Conservation (phyloP, 2,329 filamentous ascomycete genomes). For the Rugonectria rugulosa region DNA sequence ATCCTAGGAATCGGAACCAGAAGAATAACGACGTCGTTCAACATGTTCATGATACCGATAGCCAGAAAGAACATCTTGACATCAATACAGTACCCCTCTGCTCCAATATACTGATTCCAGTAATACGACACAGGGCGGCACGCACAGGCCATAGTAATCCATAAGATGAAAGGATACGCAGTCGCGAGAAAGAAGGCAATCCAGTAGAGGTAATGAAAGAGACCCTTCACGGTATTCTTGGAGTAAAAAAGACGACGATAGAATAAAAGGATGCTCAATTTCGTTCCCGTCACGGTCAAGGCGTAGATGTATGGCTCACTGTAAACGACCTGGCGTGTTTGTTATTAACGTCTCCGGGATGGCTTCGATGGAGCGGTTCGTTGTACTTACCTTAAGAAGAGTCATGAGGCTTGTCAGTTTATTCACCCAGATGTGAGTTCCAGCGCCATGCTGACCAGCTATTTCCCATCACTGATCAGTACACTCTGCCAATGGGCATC, state of each 20-base stretch:
- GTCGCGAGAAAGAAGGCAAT: not conserved
- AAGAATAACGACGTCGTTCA: slow-evolving; percentile 23
- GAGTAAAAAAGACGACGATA: slow-evolving; percentile 20
- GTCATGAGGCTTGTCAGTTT: slow-evolving; percentile 1
- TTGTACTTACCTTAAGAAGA: slow-evolving; percentile 12
- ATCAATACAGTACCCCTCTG: slow-evolving; percentile 19
- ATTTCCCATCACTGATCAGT: not conserved
- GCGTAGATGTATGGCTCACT: slow-evolving; percentile 15
- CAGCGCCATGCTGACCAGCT: slow-evolving; percentile 18
- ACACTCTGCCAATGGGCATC: not conserved
- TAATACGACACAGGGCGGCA: slow-evolving; percentile 19
- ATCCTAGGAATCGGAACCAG: slow-evolving; percentile 22
- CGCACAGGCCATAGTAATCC: slow-evolving; percentile 14
- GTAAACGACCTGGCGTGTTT: slow-evolving; percentile 3
- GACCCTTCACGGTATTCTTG: not conserved
- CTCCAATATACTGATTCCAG: slow-evolving; percentile 21
- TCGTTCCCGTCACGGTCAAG: slow-evolving; percentile 16
- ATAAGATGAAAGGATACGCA: slow-evolving; percentile 7
- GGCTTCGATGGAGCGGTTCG: not conserved
- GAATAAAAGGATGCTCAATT: slow-evolving; percentile 19
- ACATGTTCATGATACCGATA: slow-evolving; percentile 18
- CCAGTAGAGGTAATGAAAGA: slow-evolving; percentile 15
- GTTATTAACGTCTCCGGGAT: not conserved
- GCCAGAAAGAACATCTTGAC: slow-evolving; percentile 11
- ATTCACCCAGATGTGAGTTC: slow-evolving; percentile 18